Conservation (phyloP, 495 filamentous ascomycete genomes). For the Tuber brumale region DNA sequence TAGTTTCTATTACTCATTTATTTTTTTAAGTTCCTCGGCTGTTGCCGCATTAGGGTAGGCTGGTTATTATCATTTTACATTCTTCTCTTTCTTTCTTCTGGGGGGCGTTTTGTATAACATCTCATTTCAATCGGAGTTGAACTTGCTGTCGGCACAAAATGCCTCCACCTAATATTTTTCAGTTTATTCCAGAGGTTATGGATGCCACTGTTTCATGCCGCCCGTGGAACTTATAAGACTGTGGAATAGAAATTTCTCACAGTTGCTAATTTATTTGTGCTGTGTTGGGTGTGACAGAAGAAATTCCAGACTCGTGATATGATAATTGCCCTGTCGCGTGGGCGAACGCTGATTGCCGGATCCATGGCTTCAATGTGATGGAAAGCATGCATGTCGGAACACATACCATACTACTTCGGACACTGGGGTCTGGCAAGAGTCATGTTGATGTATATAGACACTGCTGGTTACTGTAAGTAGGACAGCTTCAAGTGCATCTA, state of each 20-base stretch:
- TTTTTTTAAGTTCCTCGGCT: neutral
- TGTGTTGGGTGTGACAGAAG: neutral
- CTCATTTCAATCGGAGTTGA: slow-evolving; percentile 2
- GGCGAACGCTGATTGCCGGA: neutral
- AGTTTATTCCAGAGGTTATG: neutral
- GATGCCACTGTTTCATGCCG: neutral
- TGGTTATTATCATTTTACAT: neutral
- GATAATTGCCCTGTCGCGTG: neutral
- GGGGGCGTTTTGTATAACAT: slow-evolving; percentile 3
- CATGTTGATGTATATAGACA: no score
- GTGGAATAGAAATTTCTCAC: neutral
- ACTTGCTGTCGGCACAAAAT: neutral
- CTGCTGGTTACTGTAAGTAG: no score
- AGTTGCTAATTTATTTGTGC: neutral
- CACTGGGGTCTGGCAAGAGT: no score
- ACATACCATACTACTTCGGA: no score
- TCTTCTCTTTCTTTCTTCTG: neutral
- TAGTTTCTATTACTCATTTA: neutral
- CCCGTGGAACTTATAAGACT: neutral
- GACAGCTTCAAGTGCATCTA: no score
- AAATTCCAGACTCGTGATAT: neutral
- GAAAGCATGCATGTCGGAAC: no score
- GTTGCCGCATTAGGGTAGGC: neutral
- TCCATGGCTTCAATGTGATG: no score
- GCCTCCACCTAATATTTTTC: neutral